Percentiles rank a stretch among this genome's conserved stretches.
Conservation (phyloP, 352 stramenopile species). For the Pythium scleroteichum region DNA sequence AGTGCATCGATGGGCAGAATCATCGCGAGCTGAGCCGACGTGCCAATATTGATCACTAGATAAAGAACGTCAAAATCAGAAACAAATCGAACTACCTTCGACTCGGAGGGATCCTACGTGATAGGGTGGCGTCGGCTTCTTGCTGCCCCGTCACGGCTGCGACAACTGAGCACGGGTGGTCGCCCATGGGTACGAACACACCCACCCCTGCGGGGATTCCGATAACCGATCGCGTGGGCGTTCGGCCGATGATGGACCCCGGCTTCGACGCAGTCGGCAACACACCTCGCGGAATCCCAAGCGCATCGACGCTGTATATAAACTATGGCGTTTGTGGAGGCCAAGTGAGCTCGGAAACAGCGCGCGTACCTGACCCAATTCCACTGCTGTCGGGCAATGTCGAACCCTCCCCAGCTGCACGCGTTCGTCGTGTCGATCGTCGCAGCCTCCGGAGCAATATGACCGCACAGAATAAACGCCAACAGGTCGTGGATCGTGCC, state of each 20-base stretch:
- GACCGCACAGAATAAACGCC: constrained; percentile 69
- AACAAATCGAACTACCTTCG: not conserved
- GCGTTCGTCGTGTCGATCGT: constrained; percentile 78
- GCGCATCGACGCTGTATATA: constrained; percentile 53
- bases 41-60: constrained; percentile 82
- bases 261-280: constrained; percentile 61
- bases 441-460: constrained; percentile 34
- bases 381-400: constrained; percentile 47
- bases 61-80: constrained; percentile 4
- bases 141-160: constrained; percentile 35
- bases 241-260: constrained; percentile 49
- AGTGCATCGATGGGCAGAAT: constrained; percentile 40
- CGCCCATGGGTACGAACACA: constrained; percentile 72
- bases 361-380: constrained; percentile 25
- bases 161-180: constrained; percentile 77
- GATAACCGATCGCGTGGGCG: constrained; percentile 18
- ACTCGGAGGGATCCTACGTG: constrained; percentile 4
- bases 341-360: too few species aligned
- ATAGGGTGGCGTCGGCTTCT: not conserved
- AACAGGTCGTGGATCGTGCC: constrained; percentile 84
- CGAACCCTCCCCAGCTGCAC: constrained; percentile 74
- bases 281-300: constrained; percentile 58
- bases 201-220: constrained; percentile 32
- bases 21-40: constrained; percentile 77
- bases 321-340: too few species aligned